Evolutionary conservation across 441 rosid genomes (phyloP), one percentile per base, ranked within the genome.

Genomic region (Brassica balearica): DNA sequence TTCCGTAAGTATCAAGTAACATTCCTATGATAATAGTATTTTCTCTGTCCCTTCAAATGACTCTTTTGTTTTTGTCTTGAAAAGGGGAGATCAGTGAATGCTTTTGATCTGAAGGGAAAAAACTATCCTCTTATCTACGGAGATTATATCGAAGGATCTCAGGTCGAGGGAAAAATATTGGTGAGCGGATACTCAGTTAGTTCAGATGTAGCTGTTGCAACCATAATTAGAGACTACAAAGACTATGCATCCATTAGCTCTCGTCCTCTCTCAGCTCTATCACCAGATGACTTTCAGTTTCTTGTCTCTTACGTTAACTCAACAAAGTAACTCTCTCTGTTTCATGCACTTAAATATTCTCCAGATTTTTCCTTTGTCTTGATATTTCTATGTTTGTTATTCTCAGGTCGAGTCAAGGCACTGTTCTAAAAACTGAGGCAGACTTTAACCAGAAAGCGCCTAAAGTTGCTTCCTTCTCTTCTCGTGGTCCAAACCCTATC

Each of bases 321-420:
- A 22, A 27, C 62, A 66, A 53, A 66, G 81, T 78, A 78, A 66
- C 1, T 10, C 10, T 51, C 64, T 71, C n/a, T 64, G 25, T 64
- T 64, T 59, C 23, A 5, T 14, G 17, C 1, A 4, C 9, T 17
- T 32, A 15, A 12, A 51, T 38, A 0, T 51, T 3, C 23, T 68
- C 6, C 6, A 32, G n/a, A 61, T 61, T 34, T n/a, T 10, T 12
- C 8, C 7, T 56, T 60, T 32, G n/a, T 14, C 22, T 29, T 60
- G 3, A 67, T 25, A 25, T 14, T 1, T 58, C 9, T n/a, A n/a
- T 65, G 67, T 69, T 25, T 77, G 53, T 43, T 32, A 2, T 11
- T 6, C 67, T 70, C 77, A 87, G 90, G 20, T 59, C 77, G 0
- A 77, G 84, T 2, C 9, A 17, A 55, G 88, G 69, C 10, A 41